Percentiles rank a stretch among this genome's conserved stretches.
phyloP scores from a whole-genome alignment of 2,329 filamentous ascomycete genomes.

The Sporothrix euskadiensis region DNA sequence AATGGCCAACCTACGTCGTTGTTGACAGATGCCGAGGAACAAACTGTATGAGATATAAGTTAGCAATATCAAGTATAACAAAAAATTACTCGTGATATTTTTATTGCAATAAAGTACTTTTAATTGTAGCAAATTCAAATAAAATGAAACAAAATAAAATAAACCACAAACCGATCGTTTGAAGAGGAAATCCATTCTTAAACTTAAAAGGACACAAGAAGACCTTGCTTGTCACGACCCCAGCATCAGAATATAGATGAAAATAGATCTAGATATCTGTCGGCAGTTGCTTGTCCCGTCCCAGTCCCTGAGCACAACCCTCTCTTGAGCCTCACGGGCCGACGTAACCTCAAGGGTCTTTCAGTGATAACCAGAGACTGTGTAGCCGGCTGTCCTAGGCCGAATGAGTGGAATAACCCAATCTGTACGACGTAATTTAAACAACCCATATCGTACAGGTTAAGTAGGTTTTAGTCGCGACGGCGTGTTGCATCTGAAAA shows the following conservation, averaged over 20 bases:
- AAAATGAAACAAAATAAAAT: background rate
- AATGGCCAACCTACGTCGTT: background rate
- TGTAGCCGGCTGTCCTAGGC: background rate
- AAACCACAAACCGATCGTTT: background rate
- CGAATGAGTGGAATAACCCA: background rate
- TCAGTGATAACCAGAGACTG: background rate
- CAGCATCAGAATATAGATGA: background rate
- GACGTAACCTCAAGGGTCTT: background rate
- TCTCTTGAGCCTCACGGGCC: background rate
- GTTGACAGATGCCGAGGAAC: background rate
- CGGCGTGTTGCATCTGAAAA: background rate
- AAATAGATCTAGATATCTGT: background rate
- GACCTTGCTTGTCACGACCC: background rate
- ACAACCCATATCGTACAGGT: constrained; percentile 4
- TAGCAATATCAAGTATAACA: background rate
- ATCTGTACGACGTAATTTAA: background rate
- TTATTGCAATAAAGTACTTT: background rate
- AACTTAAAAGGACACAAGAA: background rate
- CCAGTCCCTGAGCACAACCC: background rate
- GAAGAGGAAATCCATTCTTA: background rate
- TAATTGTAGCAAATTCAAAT: background rate
- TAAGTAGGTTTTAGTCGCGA: background rate
- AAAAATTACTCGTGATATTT: background rate
- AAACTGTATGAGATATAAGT: background rate
- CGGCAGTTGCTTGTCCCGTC: background rate